Evolutionary conservation across 139 green algal genomes (phyloP).

Genomic region (Ettlia oleoabundans): DNA sequence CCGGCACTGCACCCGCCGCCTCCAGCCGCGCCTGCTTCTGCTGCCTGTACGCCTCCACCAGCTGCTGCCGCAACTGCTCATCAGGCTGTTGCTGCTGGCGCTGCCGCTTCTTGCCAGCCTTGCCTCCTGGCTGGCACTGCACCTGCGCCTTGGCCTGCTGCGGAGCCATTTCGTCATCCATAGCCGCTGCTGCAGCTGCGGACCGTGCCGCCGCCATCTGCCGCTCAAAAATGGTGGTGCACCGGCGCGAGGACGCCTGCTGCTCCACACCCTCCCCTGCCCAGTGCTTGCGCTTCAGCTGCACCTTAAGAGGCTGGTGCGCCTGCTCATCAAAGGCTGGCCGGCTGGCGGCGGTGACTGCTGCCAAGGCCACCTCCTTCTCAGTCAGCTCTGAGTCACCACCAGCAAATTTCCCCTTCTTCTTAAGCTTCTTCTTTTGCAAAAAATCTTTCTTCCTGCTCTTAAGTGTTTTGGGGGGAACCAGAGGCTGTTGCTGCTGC

Average conservation of each 20-base stretch:
- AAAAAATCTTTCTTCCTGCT: conserved; percentile 31
- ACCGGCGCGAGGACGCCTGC: conserved; percentile 4
- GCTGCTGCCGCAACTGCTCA: conserved; percentile 12
- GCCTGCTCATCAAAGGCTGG: conserved; percentile 16
- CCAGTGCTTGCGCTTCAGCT: conserved; percentile 48
- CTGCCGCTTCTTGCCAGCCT: background rate
- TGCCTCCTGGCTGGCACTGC: too few species aligned
- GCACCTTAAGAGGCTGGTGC: conserved; percentile 21
- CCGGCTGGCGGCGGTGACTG: background rate
- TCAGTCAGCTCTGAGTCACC: background rate
- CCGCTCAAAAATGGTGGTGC: conserved; percentile 28
- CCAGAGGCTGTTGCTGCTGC: background rate
- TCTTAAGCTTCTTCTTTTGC: conserved; percentile 33
- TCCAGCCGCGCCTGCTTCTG: conserved; percentile 21
- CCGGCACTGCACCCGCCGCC: background rate
- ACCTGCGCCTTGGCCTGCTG: background rate
- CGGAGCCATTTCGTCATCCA: background rate
- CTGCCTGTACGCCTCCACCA: conserved; percentile 28
- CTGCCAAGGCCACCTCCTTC: background rate
- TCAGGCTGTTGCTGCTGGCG: background rate
- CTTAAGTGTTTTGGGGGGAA: conserved; percentile 13
- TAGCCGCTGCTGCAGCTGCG: background rate
- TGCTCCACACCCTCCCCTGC: background rate
- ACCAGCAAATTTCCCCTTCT: background rate
- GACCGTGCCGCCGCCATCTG: conserved; percentile 5